Evolutionary conservation across 1,139 yeast genomes (phyloP), one percentile per base, ranked within the genome.

Genomic region (Saccharomyces hybrid): DNA sequence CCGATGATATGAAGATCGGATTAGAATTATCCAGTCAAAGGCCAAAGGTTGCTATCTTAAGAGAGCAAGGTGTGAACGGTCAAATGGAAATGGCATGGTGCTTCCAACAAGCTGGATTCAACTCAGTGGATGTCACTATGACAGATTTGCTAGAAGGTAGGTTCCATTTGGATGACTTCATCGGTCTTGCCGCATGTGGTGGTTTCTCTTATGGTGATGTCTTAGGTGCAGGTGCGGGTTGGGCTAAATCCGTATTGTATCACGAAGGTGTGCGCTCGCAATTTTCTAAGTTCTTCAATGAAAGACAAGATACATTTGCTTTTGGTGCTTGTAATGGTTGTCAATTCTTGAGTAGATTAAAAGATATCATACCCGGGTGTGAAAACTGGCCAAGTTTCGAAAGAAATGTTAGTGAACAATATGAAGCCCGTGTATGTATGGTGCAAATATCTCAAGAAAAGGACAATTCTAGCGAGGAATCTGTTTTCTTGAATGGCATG

Each of bases 201-300:
- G 99, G 99, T 30, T 95, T 95, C 78, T 90, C 98, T 1, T 95
- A 91, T 69, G 99, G 99, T 78, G 99, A 95, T 73, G 99, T 95
- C 50, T 78, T 95, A 58, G 99, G 99, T 62, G 99, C 99, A 31
- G 99, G 97, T 70, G 89, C 95, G 53, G 99, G 99, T 57, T 95
- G 99, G 99, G 99, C 99, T 58, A 91, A 90, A 70, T 88, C 97
- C 20, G 96, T 93, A n/a, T 75, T 95, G 62, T 90, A 84, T 79
- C 86, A 93, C 68, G 88, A 83, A 41, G 78, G 75, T 54, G 86
- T 95, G 49, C 83, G 95, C 69, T 69, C 78, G 44, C 91, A 88
- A 73, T 95, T 95, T 72, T 73, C 77, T 63, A 78, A 75, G 53
- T 93, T 93, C 71, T 93, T 95, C 82, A 84, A 84, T 65, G 87